Percentiles rank a stretch among this genome's conserved stretches.
These are phyloP conservation scores for Amanita rimosa DNA, from an alignment of 768 basidiomycete genomes.

Conservation along the genomic window DNA sequence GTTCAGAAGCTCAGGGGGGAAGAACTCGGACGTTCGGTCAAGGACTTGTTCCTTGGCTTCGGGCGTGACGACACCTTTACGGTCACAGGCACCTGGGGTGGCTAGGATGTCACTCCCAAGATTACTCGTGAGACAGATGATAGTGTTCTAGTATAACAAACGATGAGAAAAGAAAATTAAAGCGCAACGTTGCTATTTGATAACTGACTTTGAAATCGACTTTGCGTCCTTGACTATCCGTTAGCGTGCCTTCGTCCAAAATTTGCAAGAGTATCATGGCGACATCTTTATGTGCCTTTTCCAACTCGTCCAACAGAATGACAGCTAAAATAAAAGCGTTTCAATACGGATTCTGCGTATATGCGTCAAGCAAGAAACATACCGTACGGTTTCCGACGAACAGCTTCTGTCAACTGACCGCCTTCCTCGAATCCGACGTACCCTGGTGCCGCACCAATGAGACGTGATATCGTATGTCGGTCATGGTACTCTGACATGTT, in stretches of 20 bases:
- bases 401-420: slow-evolving; percentile 85
- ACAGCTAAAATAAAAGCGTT: slow-evolving; percentile 36
- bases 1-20: slow-evolving; percentile 86
- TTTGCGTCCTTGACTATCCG: slow-evolving; percentile 86
- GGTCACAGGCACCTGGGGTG: slow-evolving; percentile 47
- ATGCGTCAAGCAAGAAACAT: slow-evolving; percentile 10
- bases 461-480: slow-evolving; percentile 79
- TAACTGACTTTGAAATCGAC: slow-evolving; percentile 72
- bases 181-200: not conserved
- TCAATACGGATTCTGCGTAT: not conserved
- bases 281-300: slow-evolving; percentile 94
- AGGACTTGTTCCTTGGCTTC: slow-evolving; percentile 60
- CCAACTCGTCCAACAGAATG: slow-evolving; percentile 76
- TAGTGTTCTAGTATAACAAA: slow-evolving; percentile 52
- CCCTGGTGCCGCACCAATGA: slow-evolving; percentile 90
- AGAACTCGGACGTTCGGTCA: slow-evolving; percentile 64
- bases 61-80: slow-evolving; percentile 50
- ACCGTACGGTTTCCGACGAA: slow-evolving; percentile 85
- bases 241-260: slow-evolving; percentile 81
- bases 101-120: slow-evolving; percentile 68
- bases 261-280: slow-evolving; percentile 87
- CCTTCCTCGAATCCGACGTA: slow-evolving; percentile 90
- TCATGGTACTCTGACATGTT: slow-evolving; percentile 67
- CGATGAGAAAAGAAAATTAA: not conserved
- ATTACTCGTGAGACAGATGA: slow-evolving; percentile 85